Evolutionary conservation across 1,139 yeast genomes (phyloP), one percentile per base, ranked within the genome.

Genomic region (Diutina siamensis): DNA sequence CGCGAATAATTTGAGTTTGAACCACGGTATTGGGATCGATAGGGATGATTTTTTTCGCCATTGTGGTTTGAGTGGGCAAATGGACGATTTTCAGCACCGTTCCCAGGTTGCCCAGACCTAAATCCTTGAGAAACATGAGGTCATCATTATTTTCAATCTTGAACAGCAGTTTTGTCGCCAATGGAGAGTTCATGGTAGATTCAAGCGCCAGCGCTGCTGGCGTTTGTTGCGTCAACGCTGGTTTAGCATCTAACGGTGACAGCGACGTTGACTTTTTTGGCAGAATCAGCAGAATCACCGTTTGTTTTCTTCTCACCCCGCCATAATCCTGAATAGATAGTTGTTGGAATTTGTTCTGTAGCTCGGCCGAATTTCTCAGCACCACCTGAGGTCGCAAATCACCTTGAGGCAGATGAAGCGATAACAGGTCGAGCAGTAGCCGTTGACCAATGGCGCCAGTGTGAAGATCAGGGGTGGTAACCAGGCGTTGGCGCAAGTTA

Each of bases 31-130:
- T 87, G 56, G 85, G 82, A 55, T 92, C 97, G 35, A 92, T 77
- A 51, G 84, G 89, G 41, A 94, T 87, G 46, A 80, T 78, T 58
- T 92, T 92, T 53, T 86, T 81, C 15, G 98, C 98, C 88, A 94
- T 86, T 38, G 83, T 76, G 47, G 79, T 80, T 51, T 89, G 87
- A 4, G 92, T 80, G 17, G 97, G 97, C 3, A 85, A 73, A 62
- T 92, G 98, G 47, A 87, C 65, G 13, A 88, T 94, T 58, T 88
- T 87, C 46, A 86, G 72, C 3, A 92, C 99, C 1, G 88, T 80
- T 2, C 99, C 99, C 13, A 95, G 87, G 59, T 87, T 89, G 7
- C 99, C 99, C 31, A 87, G 74, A 10, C 99, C 99, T 48, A 92
- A 71, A 51, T 80, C 81, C 50, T 85, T 81, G 47, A 92, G 62